Evolutionary conservation across 108 stramenopile genomes (phyloP).

Genomic region (Heterococcus sp.): DNA sequence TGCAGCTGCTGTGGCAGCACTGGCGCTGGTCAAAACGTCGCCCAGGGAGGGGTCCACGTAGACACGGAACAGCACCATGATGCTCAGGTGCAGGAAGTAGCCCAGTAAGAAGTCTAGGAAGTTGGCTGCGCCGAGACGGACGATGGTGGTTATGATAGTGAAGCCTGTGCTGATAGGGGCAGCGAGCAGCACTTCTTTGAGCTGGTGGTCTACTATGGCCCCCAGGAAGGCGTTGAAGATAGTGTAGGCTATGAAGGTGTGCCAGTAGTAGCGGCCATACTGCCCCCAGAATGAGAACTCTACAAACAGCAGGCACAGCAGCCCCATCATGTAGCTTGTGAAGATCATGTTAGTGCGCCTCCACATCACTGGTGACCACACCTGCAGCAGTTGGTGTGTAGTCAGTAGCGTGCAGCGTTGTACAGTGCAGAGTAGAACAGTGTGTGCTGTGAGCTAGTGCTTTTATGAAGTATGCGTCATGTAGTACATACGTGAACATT

Average conservation of each 20-base stretch:
- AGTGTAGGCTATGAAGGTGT: slow-evolving; percentile 68
- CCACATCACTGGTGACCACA: slow-evolving; percentile 54
- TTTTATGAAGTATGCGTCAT: no score
- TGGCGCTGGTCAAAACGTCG: slow-evolving; percentile 22
- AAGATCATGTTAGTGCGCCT: slow-evolving; percentile 62
- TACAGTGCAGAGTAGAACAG: no score
- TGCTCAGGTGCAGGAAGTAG: slow-evolving; percentile 72
- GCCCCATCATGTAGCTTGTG: slow-evolving; percentile 62
- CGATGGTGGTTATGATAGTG: slow-evolving; percentile 60
- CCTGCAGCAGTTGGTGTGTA: neutral
- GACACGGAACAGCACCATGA: slow-evolving; percentile 59
- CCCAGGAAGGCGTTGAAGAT: slow-evolving; percentile 62
- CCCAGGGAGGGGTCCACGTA: slow-evolving; percentile 66
- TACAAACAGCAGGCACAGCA: slow-evolving; percentile 64
- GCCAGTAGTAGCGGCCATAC: slow-evolving; percentile 73
- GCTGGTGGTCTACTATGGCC: slow-evolving; percentile 59
- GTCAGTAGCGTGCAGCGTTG: no score
- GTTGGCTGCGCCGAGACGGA: slow-evolving; percentile 59
- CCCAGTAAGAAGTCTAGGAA: slow-evolving; percentile 76
- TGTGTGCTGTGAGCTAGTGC: no score
- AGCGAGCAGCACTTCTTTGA: slow-evolving; percentile 69
- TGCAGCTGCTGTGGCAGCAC: neutral
- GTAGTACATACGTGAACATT: neutral
- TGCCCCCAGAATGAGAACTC: slow-evolving; percentile 74
- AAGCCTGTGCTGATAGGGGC: slow-evolving; percentile 67